A percentile compares a stretch with the other conserved stretches of the same genome.
phyloP scores from a whole-genome alignment of 2,329 filamentous ascomycete genomes.

The Beauveria australis region DNA sequence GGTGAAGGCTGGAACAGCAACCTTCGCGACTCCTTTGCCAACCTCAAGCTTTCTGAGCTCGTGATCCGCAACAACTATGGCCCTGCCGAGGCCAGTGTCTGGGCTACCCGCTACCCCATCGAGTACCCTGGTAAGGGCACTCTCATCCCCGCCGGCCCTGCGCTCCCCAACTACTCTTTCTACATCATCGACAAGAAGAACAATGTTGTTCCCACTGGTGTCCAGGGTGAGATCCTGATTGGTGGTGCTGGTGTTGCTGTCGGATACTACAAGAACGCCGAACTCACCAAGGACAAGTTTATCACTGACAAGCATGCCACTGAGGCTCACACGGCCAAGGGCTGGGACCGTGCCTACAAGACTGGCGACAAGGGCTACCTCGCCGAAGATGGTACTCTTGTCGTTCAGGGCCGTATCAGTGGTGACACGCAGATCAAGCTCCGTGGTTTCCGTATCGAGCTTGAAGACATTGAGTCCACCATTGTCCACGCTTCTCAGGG shows the following conservation, averaged over 20 bases:
- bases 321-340: constrained; percentile 1
- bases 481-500: constrained; percentile 17
- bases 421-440: constrained; percentile 40
- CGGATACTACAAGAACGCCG: constrained; percentile 30
- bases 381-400: constrained; percentile 24
- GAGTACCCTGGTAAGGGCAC: constrained; percentile 14
- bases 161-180: constrained; percentile 25
- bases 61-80: constrained; percentile 13
- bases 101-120: constrained; percentile 12
- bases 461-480: constrained; percentile 29
- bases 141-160: constrained; percentile 15
- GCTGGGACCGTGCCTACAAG: constrained; percentile 25
- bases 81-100: constrained; percentile 10
- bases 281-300: constrained; percentile 14
- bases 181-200: constrained; percentile 32
- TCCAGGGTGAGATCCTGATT: constrained; percentile 18
- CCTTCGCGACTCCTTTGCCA: constrained; percentile 11
- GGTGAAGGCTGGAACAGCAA: constrained; percentile 14
- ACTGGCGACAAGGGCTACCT: constrained; percentile 33
- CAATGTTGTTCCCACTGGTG: constrained; percentile 12
- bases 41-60: constrained; percentile 11
- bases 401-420: constrained; percentile 28
- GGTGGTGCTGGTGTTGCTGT: constrained; percentile 31
- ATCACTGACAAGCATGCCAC: constrained; percentile 13
- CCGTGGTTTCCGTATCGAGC: constrained; percentile 35